Base-by-base conservation (phyloP, 371 early-diverging fungal species). In the Mucor racemosus region DNA sequence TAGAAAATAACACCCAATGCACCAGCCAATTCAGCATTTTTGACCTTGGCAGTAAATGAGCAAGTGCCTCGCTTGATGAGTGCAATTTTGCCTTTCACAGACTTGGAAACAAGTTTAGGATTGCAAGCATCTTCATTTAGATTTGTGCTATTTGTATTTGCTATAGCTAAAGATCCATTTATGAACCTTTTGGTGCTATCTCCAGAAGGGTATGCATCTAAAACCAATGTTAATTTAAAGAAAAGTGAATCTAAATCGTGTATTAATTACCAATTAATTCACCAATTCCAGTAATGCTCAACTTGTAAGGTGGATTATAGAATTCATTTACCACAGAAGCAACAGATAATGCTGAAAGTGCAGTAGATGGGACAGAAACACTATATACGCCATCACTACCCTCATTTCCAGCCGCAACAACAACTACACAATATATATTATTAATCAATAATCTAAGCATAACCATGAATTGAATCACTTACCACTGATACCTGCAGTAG, bases 361-460 rank as follows among this genome's bases (percentile, higher is more conserved):
- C 77, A 33, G 82, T 78, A 33, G 76, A 79, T 5, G 91, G 91
- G 0, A 11, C 72, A 67, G 2, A 73, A 67, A 15, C 76, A 64
- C 58, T 65, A 80, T 41, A 60, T 11, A 81, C 57, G 2, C 92
- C 91, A 10, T 74, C 42, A 10, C 17, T 34, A 5, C 89, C 90
- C 19, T 74, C 66, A 66, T 91, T 91, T 3, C 89, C 89, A 14
- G 75, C 75, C 9, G 90, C 79, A 3, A 78, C 69, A 13, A 88
- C 79, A 7, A 89, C 85, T 50, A 82, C 17, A n/a, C 19, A 21
- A 14, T 11, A 36, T 4, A 31, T 19, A 33, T 39, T 0, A 9
- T 15, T 33, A n/a, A 15, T 14, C 19, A 40, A 57, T 4, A 38
- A n/a, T 4, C 4, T 9, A 36, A 38, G 10, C 40, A 6, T 4